phyloP scores from a whole-genome alignment of 116 monocot species.

The Zostera marina region DNA sequence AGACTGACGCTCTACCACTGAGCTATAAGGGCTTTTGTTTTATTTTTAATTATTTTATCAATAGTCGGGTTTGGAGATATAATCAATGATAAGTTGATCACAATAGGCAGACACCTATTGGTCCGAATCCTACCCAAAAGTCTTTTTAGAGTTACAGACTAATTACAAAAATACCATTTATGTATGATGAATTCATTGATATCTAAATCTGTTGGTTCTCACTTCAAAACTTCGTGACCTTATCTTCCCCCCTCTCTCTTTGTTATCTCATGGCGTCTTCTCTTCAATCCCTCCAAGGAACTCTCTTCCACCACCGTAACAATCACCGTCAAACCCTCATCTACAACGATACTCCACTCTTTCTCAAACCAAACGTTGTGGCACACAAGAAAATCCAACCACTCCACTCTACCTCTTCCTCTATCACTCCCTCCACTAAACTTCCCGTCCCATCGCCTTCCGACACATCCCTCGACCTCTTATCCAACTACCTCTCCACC shows the following conservation, averaged over 20 bases:
- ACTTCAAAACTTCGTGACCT: background rate
- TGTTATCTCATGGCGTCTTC: conserved; percentile 29
- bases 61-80: too few species aligned
- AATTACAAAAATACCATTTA: too few species aligned
- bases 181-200: too few species aligned
- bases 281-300: conserved; percentile 40
- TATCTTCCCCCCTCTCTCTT: background rate
- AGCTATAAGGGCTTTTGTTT: conserved; percentile 19
- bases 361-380: background rate
- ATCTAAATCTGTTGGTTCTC: too few species aligned
- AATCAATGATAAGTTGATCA: too few species aligned
- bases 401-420: conserved; percentile 4
- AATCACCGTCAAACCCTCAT: conserved; percentile 7
- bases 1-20: conserved; percentile 99
- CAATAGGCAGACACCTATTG: too few species aligned
- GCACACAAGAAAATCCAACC: conserved; percentile 6
- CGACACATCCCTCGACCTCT: conserved; percentile 40
- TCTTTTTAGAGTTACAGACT: too few species aligned
- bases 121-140: too few species aligned
- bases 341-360: conserved; percentile 8
- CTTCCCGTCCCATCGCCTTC: conserved; percentile 15
- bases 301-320: conserved; percentile 15
- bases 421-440: conserved; percentile 10
- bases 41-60: too few species aligned
- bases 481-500: conserved; percentile 39